Percentiles rank a stretch among this genome's conserved stretches.
Conservation (phyloP, 2,329 filamentous ascomycete species). For the Stromatinia cepivora region DNA sequence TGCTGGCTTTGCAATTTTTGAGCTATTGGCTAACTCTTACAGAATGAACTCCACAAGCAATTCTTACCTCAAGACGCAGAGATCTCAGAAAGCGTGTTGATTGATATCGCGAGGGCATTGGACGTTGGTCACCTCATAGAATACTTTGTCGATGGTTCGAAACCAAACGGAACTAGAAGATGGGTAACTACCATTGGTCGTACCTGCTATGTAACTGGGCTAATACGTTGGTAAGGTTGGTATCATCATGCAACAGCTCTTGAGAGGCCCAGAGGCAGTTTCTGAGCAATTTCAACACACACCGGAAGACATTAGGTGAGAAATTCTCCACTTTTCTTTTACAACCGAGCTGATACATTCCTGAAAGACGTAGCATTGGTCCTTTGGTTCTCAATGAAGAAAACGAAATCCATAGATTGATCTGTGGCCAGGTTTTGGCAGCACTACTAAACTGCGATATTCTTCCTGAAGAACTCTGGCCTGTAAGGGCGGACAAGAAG, state of each 20-base stretch:
- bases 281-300: slow-evolving; percentile 26
- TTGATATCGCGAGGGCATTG: slow-evolving; percentile 8
- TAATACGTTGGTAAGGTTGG: slow-evolving; percentile 30
- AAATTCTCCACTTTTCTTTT: slow-evolving; percentile 3
- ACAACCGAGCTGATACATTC: neutral
- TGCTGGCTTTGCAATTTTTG: neutral
- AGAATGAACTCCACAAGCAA: slow-evolving; percentile 30
- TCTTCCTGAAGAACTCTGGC: slow-evolving; percentile 31
- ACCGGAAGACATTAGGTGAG: slow-evolving; percentile 34
- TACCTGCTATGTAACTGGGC: slow-evolving; percentile 2
- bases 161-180: slow-evolving; percentile 30
- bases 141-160: slow-evolving; percentile 30
- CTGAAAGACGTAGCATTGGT: slow-evolving; percentile 32
- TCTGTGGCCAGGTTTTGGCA: slow-evolving; percentile 34
- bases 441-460: slow-evolving; percentile 26
- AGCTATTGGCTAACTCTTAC: slow-evolving; percentile 2
- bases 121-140: slow-evolving; percentile 21
- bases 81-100: neutral
- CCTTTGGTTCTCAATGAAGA: slow-evolving; percentile 30
- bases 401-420: slow-evolving; percentile 35
- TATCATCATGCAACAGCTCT: slow-evolving; percentile 35
- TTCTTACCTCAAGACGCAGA: neutral
- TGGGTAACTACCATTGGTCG: slow-evolving; percentile 31
- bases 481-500: slow-evolving; percentile 20
- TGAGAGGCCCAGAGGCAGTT: slow-evolving; percentile 30